Percentiles rank a stretch among this genome's conserved stretches.
Conservation (phyloP, 345 rosid species). For the Arabis hirsuta region DNA sequence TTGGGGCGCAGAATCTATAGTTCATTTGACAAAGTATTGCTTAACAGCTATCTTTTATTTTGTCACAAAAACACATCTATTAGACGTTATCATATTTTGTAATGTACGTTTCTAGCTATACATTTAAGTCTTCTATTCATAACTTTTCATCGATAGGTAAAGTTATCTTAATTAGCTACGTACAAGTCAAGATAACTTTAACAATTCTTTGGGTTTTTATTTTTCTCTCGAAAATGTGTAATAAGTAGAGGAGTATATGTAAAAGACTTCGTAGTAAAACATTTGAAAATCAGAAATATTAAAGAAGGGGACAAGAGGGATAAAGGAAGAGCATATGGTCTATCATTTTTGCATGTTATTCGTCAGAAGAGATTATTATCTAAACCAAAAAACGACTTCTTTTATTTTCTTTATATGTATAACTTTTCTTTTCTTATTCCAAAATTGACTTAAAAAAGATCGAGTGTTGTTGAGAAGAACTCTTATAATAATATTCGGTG, state of each 20-base stretch:
- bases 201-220: background rate
- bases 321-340: conserved; percentile 48
- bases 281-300: background rate
- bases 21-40: conserved; percentile 20
- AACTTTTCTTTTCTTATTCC: background rate
- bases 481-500: conserved; percentile 41
- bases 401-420: conserved; percentile 10
- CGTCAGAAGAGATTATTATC: conserved; percentile 43
- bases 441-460: background rate
- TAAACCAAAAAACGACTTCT: conserved; percentile 24
- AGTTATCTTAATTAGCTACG: conserved; percentile 3
- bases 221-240: background rate
- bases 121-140: background rate
- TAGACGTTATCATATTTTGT: conserved; percentile 6
- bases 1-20: conserved; percentile 15
- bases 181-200: background rate
- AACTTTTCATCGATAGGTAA: background rate
- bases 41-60: conserved; percentile 17
- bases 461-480: conserved; percentile 36
- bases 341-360: conserved; percentile 45
- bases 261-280: conserved; percentile 5
- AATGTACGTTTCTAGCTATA: conserved; percentile 1
- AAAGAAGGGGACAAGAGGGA: conserved; percentile 43
- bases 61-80: conserved; percentile 24
- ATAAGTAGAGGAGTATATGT: background rate